phyloP scores from a whole-genome alignment of 1,284 basidiomycete genomes.

The Melampsora americana region DNA sequence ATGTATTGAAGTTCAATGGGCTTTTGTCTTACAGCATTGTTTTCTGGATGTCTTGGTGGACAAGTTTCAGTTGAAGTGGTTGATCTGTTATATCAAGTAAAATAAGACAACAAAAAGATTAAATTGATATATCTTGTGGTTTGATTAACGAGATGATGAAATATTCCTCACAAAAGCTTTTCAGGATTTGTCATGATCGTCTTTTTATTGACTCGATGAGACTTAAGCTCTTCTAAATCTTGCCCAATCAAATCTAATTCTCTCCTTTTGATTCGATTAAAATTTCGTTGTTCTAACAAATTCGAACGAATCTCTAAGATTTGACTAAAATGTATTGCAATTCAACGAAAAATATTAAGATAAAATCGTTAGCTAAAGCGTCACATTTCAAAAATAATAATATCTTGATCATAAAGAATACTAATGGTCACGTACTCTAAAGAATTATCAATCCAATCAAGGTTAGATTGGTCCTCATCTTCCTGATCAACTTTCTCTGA shows the following conservation, averaged over 20 bases:
- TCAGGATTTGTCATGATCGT: too few species aligned
- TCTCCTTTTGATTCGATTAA: not conserved
- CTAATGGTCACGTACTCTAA: not conserved
- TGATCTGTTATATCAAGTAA: too few species aligned
- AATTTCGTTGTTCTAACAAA: not conserved
- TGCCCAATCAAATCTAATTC: not conserved
- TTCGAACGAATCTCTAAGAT: not conserved
- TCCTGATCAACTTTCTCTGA: not conserved
- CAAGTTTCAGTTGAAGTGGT: too few species aligned
- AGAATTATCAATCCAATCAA: not conserved
- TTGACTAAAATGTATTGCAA: not conserved
- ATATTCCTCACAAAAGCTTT: too few species aligned
- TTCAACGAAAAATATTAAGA: not conserved
- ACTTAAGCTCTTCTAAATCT: not conserved
- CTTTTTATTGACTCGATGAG: too few species aligned
- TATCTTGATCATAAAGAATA: too few species aligned
- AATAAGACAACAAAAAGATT: too few species aligned
- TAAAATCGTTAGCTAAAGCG: not conserved
- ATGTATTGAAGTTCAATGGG: too few species aligned
- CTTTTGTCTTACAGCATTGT: too few species aligned
- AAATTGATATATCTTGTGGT: too few species aligned
- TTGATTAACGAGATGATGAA: too few species aligned
- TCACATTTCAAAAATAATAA: not conserved
- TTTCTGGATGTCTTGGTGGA: too few species aligned
- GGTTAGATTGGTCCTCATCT: not conserved